Evolutionary conservation across 768 basidiomycete species (phyloP).

Genomic region (Pulveroboletus sp.): DNA sequence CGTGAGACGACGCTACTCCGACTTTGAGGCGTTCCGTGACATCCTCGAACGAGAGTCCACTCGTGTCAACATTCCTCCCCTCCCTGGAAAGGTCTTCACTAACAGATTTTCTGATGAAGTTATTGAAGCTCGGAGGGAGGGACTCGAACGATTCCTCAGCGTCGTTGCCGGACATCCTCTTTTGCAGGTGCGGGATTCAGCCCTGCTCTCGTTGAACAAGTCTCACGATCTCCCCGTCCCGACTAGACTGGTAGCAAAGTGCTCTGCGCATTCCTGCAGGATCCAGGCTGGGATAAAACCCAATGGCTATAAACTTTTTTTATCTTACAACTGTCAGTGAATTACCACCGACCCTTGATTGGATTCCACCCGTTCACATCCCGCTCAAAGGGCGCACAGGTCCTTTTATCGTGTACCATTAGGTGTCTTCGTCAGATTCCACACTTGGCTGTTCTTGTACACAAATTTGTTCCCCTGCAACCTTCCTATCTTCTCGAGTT

Average conservation of each 20-base stretch:
- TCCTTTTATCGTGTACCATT: conserved; percentile 19
- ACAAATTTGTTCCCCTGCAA: conserved; percentile 16
- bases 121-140: conserved; percentile 88
- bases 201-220: background rate
- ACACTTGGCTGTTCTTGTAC: conserved; percentile 20
- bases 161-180: conserved; percentile 97
- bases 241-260: conserved; percentile 91
- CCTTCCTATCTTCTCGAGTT: conserved; percentile 3
- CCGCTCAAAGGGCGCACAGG: conserved; percentile 7
- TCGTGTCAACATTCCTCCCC: conserved; percentile 94
- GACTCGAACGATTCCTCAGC: conserved; percentile 90
- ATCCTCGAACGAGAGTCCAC: conserved; percentile 97
- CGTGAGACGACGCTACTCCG: conserved; percentile 85
- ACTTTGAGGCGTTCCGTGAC: conserved; percentile 96
- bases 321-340: background rate
- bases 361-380: conserved; percentile 1
- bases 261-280: conserved; percentile 92
- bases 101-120: conserved; percentile 98
- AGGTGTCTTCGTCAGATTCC: conserved; percentile 13
- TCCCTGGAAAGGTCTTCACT: conserved; percentile 98
- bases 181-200: conserved; percentile 67
- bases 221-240: conserved; percentile 2
- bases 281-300: conserved; percentile 84
- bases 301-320: conserved; percentile 64
- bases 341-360: background rate